Conservation (phyloP, 768 basidiomycete genomes). For the Leccinum subtestaceum region DNA sequence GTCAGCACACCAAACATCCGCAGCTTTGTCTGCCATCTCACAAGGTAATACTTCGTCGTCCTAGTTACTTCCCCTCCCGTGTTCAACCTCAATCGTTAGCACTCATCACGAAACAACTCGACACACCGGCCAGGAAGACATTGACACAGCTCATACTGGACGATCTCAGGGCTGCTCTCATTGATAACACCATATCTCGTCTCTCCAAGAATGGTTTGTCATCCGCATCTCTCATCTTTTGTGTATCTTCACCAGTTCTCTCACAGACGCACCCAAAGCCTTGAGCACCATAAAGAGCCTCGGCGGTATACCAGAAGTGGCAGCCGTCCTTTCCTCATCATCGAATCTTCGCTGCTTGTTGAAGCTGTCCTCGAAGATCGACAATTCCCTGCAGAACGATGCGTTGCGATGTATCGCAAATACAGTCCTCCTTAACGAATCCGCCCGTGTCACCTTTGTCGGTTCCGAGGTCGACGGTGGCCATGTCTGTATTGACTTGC, state of each 20-base stretch:
- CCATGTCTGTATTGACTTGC: conserved; percentile 48
- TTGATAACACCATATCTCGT: conserved; percentile 42
- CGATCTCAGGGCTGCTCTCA: conserved; percentile 47
- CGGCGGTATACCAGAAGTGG: conserved; percentile 68
- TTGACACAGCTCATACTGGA: conserved; percentile 57
- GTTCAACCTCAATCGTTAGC: conserved; percentile 14
- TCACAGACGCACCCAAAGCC: conserved; percentile 63
- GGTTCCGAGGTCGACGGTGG: conserved; percentile 63
- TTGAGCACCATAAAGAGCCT: conserved; percentile 72
- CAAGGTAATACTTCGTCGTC: conserved; percentile 17
- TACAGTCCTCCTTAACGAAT: conserved; percentile 66
- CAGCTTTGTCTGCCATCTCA: conserved; percentile 14
- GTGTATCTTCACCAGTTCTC: not conserved
- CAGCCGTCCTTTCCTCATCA: conserved; percentile 53
- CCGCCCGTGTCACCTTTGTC: conserved; percentile 56
- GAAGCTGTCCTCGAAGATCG: conserved; percentile 47
- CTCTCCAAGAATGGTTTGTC: conserved; percentile 55
- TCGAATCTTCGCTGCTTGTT: conserved; percentile 59
- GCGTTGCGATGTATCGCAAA: conserved; percentile 80
- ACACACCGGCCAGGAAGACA: conserved; percentile 46
- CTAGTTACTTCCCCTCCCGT: conserved; percentile 3
- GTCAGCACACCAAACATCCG: conserved; percentile 5
- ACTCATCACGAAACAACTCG: conserved; percentile 21
- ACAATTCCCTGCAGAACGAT: conserved; percentile 60
- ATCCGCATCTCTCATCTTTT: not conserved